phyloP scores from a whole-genome alignment of 352 stramenopile genomes.

The Phytophthora hibernalis region DNA sequence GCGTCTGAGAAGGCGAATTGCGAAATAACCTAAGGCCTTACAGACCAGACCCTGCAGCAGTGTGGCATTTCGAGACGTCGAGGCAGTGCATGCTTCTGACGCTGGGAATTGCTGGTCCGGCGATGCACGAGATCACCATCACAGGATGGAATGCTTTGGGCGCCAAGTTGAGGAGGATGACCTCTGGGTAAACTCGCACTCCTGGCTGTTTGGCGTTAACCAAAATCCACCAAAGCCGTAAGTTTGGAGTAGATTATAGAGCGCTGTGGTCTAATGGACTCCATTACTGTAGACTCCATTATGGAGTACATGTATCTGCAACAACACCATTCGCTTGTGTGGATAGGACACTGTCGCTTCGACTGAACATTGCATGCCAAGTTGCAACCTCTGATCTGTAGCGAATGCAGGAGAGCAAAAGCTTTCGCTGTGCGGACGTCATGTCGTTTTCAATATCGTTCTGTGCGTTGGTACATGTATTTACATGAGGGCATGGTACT shows the following conservation, averaged over 20 bases:
- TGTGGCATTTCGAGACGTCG: neutral
- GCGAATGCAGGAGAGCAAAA: slow-evolving; percentile 1
- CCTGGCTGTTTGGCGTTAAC: neutral
- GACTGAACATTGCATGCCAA: slow-evolving; percentile 12
- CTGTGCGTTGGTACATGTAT: too few relatives aligned
- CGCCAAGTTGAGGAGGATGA: slow-evolving; percentile 11
- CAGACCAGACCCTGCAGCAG: slow-evolving; percentile 15
- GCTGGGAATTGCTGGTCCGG: slow-evolving; percentile 25
- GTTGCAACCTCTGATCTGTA: neutral
- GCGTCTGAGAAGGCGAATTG: slow-evolving; percentile 14
- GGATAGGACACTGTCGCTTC: slow-evolving; percentile 9
- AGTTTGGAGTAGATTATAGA: slow-evolving; percentile 18
- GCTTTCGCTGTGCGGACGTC: slow-evolving; percentile 17
- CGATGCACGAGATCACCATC: slow-evolving; percentile 32
- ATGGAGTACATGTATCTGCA: too few relatives aligned
- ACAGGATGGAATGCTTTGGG: neutral
- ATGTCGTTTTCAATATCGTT: neutral
- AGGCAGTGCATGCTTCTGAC: slow-evolving; percentile 19
- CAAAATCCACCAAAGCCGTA: neutral
- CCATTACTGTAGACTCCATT: too few relatives aligned
- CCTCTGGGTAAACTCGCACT: slow-evolving; percentile 7
- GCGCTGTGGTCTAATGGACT: neutral
- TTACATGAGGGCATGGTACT: too few relatives aligned
- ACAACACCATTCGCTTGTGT: slow-evolving; percentile 6
- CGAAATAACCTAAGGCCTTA: slow-evolving; percentile 10